A percentile compares a stretch with the other conserved stretches of the same genome.
phyloP scores from a whole-genome alignment of 768 basidiomycete genomes.

The Cystobasidium tubakii region DNA sequence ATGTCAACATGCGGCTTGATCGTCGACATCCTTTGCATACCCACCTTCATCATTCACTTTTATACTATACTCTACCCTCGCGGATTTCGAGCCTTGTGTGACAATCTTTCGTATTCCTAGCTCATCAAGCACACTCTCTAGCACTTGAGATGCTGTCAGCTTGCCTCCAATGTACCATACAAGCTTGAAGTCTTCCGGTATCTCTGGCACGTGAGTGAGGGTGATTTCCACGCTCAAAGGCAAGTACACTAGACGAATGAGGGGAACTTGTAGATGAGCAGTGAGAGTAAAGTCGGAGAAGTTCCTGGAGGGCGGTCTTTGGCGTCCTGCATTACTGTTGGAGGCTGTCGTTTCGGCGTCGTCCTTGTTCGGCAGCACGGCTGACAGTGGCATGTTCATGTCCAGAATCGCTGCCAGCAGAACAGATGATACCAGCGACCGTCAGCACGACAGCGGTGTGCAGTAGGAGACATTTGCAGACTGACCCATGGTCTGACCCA shows the following conservation, averaged over 20 bases:
- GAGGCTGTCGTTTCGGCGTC: constrained; percentile 55
- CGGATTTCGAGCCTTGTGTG: constrained; percentile 64
- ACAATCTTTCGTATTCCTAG: constrained; percentile 62
- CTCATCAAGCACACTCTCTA: constrained; percentile 58
- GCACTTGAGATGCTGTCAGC: constrained; percentile 57
- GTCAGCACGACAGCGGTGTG: not conserved
- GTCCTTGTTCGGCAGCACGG: constrained; percentile 51
- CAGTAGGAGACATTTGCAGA: constrained; percentile 10
- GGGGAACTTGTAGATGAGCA: constrained; percentile 62
- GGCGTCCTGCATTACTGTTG: constrained; percentile 54
- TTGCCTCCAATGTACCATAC: constrained; percentile 61
- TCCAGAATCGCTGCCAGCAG: constrained; percentile 25
- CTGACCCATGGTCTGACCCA: constrained; percentile 59
- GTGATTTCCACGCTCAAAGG: constrained; percentile 59
- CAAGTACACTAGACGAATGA: constrained; percentile 65
- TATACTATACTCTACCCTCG: constrained; percentile 61
- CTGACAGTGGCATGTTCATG: not conserved
- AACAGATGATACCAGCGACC: not conserved
- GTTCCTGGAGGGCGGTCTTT: constrained; percentile 52
- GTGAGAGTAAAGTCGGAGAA: constrained; percentile 69
- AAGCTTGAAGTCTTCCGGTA: constrained; percentile 67
- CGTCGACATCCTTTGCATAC: not conserved
- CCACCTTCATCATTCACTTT: not conserved
- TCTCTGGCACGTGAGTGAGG: constrained; percentile 65
- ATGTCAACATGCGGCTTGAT: constrained; percentile 52